A percentile compares a stretch with the other conserved stretches of the same genome.
phyloP scores from a whole-genome alignment of 1,139 yeast species.

The Hansenula anomala region DNA sequence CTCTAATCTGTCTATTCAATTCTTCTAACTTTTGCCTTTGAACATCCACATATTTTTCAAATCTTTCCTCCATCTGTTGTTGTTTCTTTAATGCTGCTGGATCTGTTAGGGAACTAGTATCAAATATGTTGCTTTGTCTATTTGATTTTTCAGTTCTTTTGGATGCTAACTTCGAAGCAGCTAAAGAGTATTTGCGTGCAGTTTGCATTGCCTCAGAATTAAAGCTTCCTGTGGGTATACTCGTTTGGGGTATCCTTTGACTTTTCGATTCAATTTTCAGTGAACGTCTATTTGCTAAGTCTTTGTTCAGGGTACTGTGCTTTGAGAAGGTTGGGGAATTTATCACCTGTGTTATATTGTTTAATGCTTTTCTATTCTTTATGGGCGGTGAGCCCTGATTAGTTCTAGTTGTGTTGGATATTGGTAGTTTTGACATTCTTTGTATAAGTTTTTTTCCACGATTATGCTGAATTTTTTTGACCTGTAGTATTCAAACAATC shows the following conservation, averaged over 20 bases:
- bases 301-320: background rate
- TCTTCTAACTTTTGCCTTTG: slow-evolving; percentile 8
- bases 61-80: slow-evolving; percentile 5
- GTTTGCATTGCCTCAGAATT: background rate
- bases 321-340: slow-evolving; percentile 13
- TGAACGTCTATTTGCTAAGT: background rate
- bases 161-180: background rate
- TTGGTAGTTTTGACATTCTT: slow-evolving; percentile 11
- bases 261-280: background rate
- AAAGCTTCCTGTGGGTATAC: slow-evolving; percentile 3
- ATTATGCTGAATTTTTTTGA: background rate
- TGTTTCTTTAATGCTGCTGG: slow-evolving; percentile 11
- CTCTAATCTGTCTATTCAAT: slow-evolving; percentile 8
- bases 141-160: background rate
- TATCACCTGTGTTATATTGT: slow-evolving; percentile 11
- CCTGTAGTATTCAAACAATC: background rate
- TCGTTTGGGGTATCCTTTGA: slow-evolving; percentile 2
- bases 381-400: slow-evolving; percentile 14
- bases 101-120: slow-evolving; percentile 3
- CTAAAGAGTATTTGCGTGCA: slow-evolving; percentile 3
- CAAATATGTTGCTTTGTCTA: background rate
- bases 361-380: slow-evolving; percentile 16
- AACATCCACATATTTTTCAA: slow-evolving; percentile 6
- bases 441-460: too few species aligned
- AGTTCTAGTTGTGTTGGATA: slow-evolving; percentile 5